These are phyloP conservation scores for Phanerochaete carnosa DNA, from an alignment of 768 basidiomycete species.

Conservation along the genomic window DNA sequence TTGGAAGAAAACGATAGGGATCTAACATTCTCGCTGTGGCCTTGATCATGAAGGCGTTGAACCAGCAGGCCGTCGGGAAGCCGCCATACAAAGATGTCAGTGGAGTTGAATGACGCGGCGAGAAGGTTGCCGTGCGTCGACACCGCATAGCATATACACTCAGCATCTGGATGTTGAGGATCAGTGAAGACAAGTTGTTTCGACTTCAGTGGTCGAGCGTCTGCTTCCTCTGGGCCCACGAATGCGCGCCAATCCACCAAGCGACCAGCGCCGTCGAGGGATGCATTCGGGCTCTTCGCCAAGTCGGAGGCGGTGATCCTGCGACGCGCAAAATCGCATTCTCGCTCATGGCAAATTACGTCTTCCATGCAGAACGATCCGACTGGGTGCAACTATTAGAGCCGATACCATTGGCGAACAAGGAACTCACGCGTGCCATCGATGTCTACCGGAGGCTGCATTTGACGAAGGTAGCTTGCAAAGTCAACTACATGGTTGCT, in stretches of 20 bases:
- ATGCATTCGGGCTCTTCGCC: too few relatives aligned
- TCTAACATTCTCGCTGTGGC: constrained; percentile 13
- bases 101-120: constrained; percentile 23
- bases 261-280: too few relatives aligned
- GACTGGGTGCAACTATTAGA: not conserved
- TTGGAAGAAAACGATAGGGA: constrained; percentile 25
- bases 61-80: constrained; percentile 7
- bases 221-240: too few relatives aligned
- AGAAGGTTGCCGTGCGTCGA: constrained; percentile 24
- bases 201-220: too few relatives aligned
- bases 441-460: not conserved
- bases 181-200: too few relatives aligned
- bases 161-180: too few relatives aligned
- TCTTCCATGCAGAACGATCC: not conserved
- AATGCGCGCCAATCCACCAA: too few relatives aligned
- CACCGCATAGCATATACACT: too few relatives aligned
- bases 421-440: not conserved
- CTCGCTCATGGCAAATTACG: not conserved
- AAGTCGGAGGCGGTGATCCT: too few relatives aligned
- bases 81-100: constrained; percentile 28
- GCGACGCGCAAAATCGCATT: too few relatives aligned
- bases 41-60: not conserved
- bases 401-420: not conserved
- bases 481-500: not conserved
- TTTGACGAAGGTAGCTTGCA: not conserved